Evolutionary conservation across 495 filamentous ascomycete genomes (phyloP).

Genomic region (Penicillium riverlandense): DNA sequence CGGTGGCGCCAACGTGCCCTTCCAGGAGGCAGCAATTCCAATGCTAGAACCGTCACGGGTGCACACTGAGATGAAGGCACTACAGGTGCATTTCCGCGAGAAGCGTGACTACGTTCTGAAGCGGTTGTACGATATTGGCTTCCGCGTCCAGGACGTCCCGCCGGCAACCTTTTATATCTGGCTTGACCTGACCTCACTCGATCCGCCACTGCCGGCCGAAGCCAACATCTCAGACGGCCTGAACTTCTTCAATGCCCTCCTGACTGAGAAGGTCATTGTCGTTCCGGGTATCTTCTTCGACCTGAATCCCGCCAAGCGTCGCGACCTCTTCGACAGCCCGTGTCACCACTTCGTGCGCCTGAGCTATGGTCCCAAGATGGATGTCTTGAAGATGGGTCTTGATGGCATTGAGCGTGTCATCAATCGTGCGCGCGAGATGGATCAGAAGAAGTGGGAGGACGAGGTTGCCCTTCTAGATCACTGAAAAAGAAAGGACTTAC

Average conservation of each 20-base stretch:
- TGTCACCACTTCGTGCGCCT: constrained; percentile 94
- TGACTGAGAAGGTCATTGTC: constrained; percentile 89
- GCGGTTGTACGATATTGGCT: constrained; percentile 75
- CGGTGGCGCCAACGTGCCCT: constrained; percentile 88
- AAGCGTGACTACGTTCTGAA: constrained; percentile 86
- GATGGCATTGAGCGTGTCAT: constrained; percentile 82
- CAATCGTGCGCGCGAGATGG: constrained; percentile 31
- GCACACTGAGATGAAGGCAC: constrained; percentile 73
- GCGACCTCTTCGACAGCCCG: constrained; percentile 89
- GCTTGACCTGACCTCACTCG: constrained; percentile 54
- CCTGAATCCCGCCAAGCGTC: constrained; percentile 76
- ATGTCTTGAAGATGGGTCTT: constrained; percentile 73
- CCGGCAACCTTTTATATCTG: constrained; percentile 92
- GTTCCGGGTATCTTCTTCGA: constrained; percentile 84
- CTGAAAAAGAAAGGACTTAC: constrained; percentile 1
- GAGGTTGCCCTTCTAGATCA: constrained; percentile 36
- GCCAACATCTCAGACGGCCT: constrained; percentile 80
- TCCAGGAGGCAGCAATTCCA: constrained; percentile 86
- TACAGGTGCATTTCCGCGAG: constrained; percentile 78
- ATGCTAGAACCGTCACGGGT: constrained; percentile 85
- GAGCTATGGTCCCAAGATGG: constrained; percentile 87
- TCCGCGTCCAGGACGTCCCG: constrained; percentile 68
- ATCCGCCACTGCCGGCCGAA: constrained; percentile 28
- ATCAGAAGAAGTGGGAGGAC: constrained; percentile 25
- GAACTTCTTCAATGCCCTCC: constrained; percentile 92